Evolutionary conservation across 2,329 filamentous ascomycete genomes (phyloP).

Genomic region (Colletotrichum tofieldiae): DNA sequence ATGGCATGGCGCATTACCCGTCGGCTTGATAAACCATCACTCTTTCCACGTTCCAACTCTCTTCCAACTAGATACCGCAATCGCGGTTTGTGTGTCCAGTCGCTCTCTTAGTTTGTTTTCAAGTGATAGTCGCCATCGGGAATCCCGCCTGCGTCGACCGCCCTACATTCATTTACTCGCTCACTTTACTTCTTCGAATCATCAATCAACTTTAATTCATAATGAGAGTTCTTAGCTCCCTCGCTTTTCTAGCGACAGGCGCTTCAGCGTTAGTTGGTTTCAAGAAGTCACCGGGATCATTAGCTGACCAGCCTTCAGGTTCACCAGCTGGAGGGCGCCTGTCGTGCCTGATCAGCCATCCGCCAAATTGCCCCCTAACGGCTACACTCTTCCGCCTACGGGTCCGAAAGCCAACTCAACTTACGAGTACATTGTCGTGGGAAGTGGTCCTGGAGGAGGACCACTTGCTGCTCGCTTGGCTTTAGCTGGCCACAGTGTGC

Average conservation of each 20-base stretch:
- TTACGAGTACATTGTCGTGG: constrained; percentile 77
- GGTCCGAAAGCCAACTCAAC: constrained; percentile 1
- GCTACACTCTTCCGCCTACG: neutral
- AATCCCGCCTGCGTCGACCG: neutral
- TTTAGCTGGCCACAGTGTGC: constrained; percentile 71
- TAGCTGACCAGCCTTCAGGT: neutral
- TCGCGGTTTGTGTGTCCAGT: neutral
- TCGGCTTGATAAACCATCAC: neutral
- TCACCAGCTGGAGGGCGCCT: constrained; percentile 2
- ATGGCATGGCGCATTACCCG: neutral
- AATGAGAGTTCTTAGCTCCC: neutral
- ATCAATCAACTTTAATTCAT: neutral
- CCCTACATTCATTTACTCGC: neutral
- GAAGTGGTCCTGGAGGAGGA: constrained; percentile 74
- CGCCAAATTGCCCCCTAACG: neutral
- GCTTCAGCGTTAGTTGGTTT: neutral
- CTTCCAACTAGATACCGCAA: neutral
- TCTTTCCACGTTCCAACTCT: neutral
- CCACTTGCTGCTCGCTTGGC: constrained; percentile 73
- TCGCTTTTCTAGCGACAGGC: neutral
- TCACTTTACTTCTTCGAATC: neutral
- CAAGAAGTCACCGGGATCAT: neutral
- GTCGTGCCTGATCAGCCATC: neutral
- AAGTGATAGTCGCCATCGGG: neutral
- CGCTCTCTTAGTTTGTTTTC: neutral